Evolutionary conservation across 1,139 yeast species (phyloP), one percentile per base, ranked within the genome.

Genomic region (Geotrichum aggregatum): DNA sequence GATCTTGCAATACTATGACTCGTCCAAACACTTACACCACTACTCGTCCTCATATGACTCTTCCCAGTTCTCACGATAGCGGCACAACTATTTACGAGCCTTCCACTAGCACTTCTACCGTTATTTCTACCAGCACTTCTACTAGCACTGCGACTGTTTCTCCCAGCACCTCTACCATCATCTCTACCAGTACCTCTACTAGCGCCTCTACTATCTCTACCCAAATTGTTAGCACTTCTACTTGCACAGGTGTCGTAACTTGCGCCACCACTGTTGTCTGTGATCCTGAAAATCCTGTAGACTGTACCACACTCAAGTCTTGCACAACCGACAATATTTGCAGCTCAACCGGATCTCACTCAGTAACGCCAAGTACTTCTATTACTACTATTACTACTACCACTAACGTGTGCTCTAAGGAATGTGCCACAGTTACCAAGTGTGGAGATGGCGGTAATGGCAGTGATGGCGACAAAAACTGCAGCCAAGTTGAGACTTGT

Each of bases 81-180:
- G 8, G 28, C 5, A 24, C 65, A 10, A 43, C 63, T 47, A 46
- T 61, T 36, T 50, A 56, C 18, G 48, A 62, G 38, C 44, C 62
- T 18, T 49, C 60, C 34, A 46, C 61, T 16, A 45, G 67, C 22
- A 53, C 66, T 44, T 46, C 59, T 41, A 56, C 63, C 41, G 54
- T 64, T 26, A 54, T 64, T 26, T 52, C 63, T 38, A 52, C 67
- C 49, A 52, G 65, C 45, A 44, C 61, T 14, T 56, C 59, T 30
- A 52, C 59, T 33, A 43, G n/a, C n/a, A n/a, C n/a, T n/a, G n/a
- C n/a, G n/a, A n/a, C n/a, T n/a, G n/a, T n/a, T n/a, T n/a, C 62
- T 31, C 35, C 64, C 55, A 48, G 49, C 31, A 43, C 57, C 53
- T 30, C 18, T 53, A 34, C 14, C 38, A 33, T 11, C 40, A 8